Conservation (phyloP, 116 monocot genomes). For the Papilionanthe hybrid region DNA sequence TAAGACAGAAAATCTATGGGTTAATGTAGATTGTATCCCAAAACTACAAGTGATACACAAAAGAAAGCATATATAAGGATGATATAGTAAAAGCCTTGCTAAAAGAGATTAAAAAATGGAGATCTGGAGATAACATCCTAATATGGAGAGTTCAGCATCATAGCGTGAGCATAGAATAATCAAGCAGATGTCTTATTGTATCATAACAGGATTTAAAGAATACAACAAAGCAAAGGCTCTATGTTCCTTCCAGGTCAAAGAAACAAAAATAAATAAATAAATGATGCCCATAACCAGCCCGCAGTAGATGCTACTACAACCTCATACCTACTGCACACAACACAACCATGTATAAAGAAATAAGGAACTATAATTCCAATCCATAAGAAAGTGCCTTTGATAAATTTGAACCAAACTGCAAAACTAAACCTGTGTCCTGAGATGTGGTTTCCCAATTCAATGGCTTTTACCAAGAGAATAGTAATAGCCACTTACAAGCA, state of each 20-base stretch:
- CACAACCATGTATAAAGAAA: background rate
- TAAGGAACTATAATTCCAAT: conserved; percentile 2
- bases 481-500: conserved; percentile 25
- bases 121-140: too few species aligned
- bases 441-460: background rate
- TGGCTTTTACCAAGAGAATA: conserved; percentile 21
- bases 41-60: too few species aligned
- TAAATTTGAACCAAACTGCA: background rate
- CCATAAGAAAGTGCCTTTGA: background rate
- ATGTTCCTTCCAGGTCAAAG: background rate
- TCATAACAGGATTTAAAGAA: background rate
- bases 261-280: background rate
- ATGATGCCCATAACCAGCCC: background rate
- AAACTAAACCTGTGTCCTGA: background rate
- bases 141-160: background rate
- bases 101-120: too few species aligned
- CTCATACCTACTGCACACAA: background rate
- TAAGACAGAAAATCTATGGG: too few species aligned
- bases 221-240: background rate
- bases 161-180: background rate
- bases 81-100: too few species aligned
- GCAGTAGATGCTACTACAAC: background rate
- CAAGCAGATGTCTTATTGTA: background rate
- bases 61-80: too few species aligned
- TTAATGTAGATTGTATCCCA: too few species aligned